Base-by-base conservation (phyloP, 2,329 filamentous ascomycete genomes). In the Aspergillaceae sp. region DNA sequence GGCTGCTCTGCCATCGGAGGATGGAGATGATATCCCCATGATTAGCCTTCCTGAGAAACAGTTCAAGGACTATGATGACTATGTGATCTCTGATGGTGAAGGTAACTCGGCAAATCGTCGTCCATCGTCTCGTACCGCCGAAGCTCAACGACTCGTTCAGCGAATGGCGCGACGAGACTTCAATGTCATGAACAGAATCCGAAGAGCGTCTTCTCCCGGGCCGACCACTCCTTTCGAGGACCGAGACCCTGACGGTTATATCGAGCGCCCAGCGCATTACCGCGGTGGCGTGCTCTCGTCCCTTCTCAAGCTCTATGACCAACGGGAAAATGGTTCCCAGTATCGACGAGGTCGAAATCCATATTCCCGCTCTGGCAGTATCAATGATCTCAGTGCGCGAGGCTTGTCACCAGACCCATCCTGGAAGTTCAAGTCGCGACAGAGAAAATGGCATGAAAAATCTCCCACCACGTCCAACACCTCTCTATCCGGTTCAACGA, bases 271-370 rank as follows among this genome's bases (percentile, higher is more conserved):
- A 4, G 68, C 74, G 26, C 77, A 83, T 51, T 90, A 87, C 61
- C 79, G 82, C 42, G 83, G 82, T 29, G 86, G 87, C 29, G 79
- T 91, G 41, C 70, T 94, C 1, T 82, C 83, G 2, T 83, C 82
- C 0, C 70, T 94, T 0, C 70, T 92, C 42, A 86, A 83, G 62
- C 73, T 89, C 7, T 83, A 87, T 57, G 75, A 80, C 48, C 71
- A 78, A 49, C 71, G 73, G 56, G 54, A 55, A 57, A 48, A 55
- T 54, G 48, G 60, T 52, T 47, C 66, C 54, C 52, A 55, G 43
- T 43, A 62, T 29, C 45, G 34, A 45, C 56, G 56, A 11, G 57
- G 58, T 40, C 57, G 54, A 4, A 54, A 60, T 60, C 56, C 53
- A 36, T 56, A 57, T 42, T 59, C 59, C 32, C 60, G 62, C 29